phyloP scores from a whole-genome alignment of 768 basidiomycete genomes.

The Suillus luteus region DNA sequence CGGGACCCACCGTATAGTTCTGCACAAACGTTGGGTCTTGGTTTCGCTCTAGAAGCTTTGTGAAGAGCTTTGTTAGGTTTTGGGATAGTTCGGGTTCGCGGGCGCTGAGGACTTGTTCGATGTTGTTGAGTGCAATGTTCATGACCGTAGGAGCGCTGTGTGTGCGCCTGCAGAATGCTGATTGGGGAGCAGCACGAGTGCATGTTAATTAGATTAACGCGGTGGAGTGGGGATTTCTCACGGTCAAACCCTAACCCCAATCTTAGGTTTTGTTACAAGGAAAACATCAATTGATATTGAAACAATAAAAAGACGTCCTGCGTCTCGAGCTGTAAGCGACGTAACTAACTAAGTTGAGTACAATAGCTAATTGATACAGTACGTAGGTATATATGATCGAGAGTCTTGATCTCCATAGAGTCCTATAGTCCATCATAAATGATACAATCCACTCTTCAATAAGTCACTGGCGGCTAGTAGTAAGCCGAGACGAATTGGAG shows the following conservation, averaged over 20 bases:
- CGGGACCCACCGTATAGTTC: constrained; percentile 20
- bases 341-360: not conserved
- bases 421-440: constrained; percentile 1
- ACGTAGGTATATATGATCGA: not conserved
- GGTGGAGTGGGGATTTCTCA: not conserved
- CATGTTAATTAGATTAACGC: too few relatives aligned
- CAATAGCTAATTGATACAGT: constrained; percentile 9
- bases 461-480: not conserved
- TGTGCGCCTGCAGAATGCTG: not conserved
- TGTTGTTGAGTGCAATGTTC: constrained; percentile 23
- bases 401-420: not conserved
- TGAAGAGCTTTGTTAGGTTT: constrained; percentile 25
- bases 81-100: constrained; percentile 15
- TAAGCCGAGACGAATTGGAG: constrained; percentile 9
- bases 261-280: not conserved
- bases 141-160: constrained; percentile 4
- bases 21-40: constrained; percentile 24
- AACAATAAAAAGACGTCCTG: constrained; percentile 2
- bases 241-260: constrained; percentile 1
- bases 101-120: constrained; percentile 20
- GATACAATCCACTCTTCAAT: not conserved
- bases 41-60: constrained; percentile 24
- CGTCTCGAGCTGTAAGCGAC: not conserved
- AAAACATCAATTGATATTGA: not conserved
- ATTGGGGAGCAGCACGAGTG: not conserved